Percentiles rank a stretch among this genome's conserved stretches.
Evolutionary conservation across 352 stramenopile species (phyloP).

Genomic region (Phytopythium boreale): DNA sequence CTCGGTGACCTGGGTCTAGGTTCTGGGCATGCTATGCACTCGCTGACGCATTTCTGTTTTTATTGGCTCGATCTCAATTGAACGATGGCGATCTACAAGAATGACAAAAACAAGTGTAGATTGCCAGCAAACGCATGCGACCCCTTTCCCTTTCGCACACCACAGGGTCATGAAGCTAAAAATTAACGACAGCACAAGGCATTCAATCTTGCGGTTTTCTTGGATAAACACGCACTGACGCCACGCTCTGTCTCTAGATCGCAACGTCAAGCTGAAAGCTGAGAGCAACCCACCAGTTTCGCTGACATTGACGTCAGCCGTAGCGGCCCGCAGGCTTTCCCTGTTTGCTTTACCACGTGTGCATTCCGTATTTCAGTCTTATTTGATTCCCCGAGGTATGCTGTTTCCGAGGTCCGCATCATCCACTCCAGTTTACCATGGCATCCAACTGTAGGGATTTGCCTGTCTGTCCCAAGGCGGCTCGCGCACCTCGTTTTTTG

Average conservation of each 20-base stretch:
- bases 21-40: neutral
- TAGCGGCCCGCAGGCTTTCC: neutral
- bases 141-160: constrained; percentile 1
- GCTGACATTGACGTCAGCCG: neutral
- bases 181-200: neutral
- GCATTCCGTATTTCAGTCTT: neutral
- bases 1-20: too few species aligned
- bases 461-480: neutral
- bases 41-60: constrained; percentile 1
- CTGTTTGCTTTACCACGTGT: neutral
- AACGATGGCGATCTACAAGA: neutral
- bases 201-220: neutral
- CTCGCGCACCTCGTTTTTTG: neutral
- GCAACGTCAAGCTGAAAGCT: neutral
- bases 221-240: neutral
- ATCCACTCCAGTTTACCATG: neutral
- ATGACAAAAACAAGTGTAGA: neutral
- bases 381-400: neutral
- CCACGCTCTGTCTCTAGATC: neutral
- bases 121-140: neutral
- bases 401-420: neutral
- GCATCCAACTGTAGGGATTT: neutral
- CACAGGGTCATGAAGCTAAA: neutral
- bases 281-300: neutral
- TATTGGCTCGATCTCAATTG: neutral